Evolutionary conservation across 1,139 yeast species (phyloP), one percentile per base, ranked within the genome.

Genomic region (Sugiyamaella pinicola): DNA sequence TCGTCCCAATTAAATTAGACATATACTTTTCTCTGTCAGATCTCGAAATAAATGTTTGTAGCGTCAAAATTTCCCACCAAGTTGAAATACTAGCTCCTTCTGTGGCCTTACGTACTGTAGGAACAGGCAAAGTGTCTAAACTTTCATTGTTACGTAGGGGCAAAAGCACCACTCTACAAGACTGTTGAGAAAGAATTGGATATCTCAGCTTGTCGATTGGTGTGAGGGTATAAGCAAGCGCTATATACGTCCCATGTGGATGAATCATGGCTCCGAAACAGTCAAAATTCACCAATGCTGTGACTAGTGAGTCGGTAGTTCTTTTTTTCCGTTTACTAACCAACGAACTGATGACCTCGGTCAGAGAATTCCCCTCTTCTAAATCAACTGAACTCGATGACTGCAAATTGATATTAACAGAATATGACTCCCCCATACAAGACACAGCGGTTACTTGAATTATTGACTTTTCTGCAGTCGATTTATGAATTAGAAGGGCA

Each of bases 1-100:
- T 17, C 17, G 9, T 19, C 29, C 41, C 43, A 35, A 47, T 15
- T 19, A 35, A 4, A 24, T n/a, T 15, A 17, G 21, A 22, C 12
- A 46, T 13, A 24, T 43, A 50, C 15, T 19, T 49, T 13, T 51
- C 54, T 22, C 61, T 50, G 17, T 47, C 40, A 12, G 47, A 42
- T 19, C 24, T 42, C 5, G 57, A 51, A 10, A 55, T 39, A 13
- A 56, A 34, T 29, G 53, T 52, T 6, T 46, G 51, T 26, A 60
- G 46, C 4, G 55, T 59, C 34, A 47, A 53, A 29, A 56, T 44
- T 26, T 60, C 64, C 63, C 62, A 61, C 64, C 64, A 61, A 12
- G 55, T 52, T 17, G 55, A 52, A n/a, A 56, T 12, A 8, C 60
- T 37, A 3, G 60, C 53, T 3, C 64, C 64, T 12, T 42, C 38